phyloP scores from a whole-genome alignment of 2,329 filamentous ascomycete species.

The Sclerotinia minor region DNA sequence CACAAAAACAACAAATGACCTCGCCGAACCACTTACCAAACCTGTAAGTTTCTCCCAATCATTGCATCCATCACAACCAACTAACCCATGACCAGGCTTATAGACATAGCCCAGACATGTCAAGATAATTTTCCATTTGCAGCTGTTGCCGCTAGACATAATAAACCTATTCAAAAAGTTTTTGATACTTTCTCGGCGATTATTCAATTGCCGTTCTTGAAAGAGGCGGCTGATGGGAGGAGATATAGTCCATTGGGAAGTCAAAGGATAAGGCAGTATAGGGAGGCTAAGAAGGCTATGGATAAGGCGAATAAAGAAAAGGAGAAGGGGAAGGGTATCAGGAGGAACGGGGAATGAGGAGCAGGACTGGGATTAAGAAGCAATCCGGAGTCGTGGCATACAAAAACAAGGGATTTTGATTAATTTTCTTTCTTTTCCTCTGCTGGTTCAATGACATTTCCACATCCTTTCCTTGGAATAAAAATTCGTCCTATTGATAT shows the following conservation, averaged over 20 bases:
- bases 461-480: no score
- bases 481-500: no score
- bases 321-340: neutral
- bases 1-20: slow-evolving; percentile 14
- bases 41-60: slow-evolving; percentile 29
- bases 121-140: slow-evolving; percentile 50
- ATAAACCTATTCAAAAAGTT: slow-evolving; percentile 47
- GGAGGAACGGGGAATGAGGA: neutral
- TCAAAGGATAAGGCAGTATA: slow-evolving; percentile 46
- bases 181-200: slow-evolving; percentile 51
- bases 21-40: slow-evolving; percentile 33
- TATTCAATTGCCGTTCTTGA: slow-evolving; percentile 50
- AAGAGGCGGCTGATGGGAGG: slow-evolving; percentile 48
- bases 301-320: slow-evolving; percentile 37
- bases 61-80: slow-evolving; percentile 20
- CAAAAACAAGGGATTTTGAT: neutral
- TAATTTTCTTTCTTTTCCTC: neutral
- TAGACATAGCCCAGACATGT: slow-evolving; percentile 53
- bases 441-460: no score
- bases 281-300: slow-evolving; percentile 45
- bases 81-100: slow-evolving; percentile 45
- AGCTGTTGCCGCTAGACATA: slow-evolving; percentile 49
- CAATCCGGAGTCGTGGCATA: no score
- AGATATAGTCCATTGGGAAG: slow-evolving; percentile 47
- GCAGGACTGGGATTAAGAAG: no score